A percentile compares a stretch with the other conserved stretches of the same genome.
phyloP scores from a whole-genome alignment of 2,329 filamentous ascomycete genomes.

The Teratosphaeria destructans region DNA sequence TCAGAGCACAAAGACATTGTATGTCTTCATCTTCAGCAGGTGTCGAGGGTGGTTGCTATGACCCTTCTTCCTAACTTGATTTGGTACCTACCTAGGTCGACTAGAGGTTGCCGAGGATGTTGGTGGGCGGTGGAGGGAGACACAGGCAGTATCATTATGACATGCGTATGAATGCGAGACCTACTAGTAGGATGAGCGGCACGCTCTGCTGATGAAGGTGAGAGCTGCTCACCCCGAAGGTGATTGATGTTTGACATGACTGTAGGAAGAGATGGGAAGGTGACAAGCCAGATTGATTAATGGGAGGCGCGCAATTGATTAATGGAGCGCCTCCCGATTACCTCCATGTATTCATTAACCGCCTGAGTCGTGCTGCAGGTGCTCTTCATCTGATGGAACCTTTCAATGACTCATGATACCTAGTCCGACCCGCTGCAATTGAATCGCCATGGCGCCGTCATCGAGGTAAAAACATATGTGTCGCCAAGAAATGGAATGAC shows the following conservation, averaged over 20 bases:
- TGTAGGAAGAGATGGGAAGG: neutral
- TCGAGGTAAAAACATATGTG: neutral
- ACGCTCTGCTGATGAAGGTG: neutral
- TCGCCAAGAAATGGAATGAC: neutral
- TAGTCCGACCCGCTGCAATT: neutral
- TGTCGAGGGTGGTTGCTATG: neutral
- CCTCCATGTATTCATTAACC: too few relatives aligned
- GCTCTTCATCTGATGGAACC: too few relatives aligned
- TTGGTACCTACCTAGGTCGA: neutral
- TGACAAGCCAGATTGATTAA: neutral
- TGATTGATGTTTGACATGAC: neutral
- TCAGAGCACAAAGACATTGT: neutral
- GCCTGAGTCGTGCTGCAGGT: too few relatives aligned
- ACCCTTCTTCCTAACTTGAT: neutral
- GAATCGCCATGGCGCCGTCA: neutral
- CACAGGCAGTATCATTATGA: neutral
- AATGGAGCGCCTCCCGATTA: too few relatives aligned
- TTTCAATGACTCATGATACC: neutral
- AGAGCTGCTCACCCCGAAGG: neutral
- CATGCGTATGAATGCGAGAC: neutral
- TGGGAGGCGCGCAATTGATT: too few relatives aligned
- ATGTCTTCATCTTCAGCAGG: neutral
- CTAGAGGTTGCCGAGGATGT: neutral
- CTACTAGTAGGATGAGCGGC: neutral
- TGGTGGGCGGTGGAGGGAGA: neutral